These are phyloP conservation scores for Rhynchospora tenuis DNA, from an alignment of 176 grass and related monocot genomes.

Conservation along the genomic window DNA sequence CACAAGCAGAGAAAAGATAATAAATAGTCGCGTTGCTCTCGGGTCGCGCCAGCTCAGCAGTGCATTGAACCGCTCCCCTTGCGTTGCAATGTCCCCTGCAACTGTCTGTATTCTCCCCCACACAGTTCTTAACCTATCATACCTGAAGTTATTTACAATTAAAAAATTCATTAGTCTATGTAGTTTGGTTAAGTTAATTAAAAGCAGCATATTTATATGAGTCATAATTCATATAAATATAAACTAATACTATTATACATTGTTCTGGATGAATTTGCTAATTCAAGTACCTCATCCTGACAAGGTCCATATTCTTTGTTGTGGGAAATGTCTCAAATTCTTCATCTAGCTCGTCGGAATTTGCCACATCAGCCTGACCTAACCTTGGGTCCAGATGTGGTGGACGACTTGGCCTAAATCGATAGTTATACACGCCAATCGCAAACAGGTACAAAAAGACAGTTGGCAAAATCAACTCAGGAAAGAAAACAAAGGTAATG, in stretches of 20 bases:
- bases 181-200: background rate
- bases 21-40: constrained; percentile 32
- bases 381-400: constrained; percentile 66
- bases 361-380: constrained; percentile 40
- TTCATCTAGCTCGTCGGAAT: constrained; percentile 85
- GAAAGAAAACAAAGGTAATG: constrained; percentile 58
- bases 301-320: constrained; percentile 25
- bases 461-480: constrained; percentile 80
- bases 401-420: constrained; percentile 32
- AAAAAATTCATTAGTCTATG: background rate
- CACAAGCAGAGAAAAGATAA: constrained; percentile 23
- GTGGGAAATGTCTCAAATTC: constrained; percentile 84
- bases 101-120: constrained; percentile 53
- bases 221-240: background rate
- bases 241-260: background rate
- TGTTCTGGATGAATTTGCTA: background rate
- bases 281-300: constrained; percentile 37
- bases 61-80: constrained; percentile 51
- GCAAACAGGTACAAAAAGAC: constrained; percentile 55
- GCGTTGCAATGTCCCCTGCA: constrained; percentile 52
- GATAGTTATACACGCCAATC: constrained; percentile 58
- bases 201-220: background rate
- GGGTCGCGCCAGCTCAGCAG: constrained; percentile 65
- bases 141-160: constrained; percentile 20
- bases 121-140: constrained; percentile 62